Percentiles rank a stretch among this genome's conserved stretches.
Conservation (phyloP, 352 stramenopile species). For the Pythium coloratum region DNA sequence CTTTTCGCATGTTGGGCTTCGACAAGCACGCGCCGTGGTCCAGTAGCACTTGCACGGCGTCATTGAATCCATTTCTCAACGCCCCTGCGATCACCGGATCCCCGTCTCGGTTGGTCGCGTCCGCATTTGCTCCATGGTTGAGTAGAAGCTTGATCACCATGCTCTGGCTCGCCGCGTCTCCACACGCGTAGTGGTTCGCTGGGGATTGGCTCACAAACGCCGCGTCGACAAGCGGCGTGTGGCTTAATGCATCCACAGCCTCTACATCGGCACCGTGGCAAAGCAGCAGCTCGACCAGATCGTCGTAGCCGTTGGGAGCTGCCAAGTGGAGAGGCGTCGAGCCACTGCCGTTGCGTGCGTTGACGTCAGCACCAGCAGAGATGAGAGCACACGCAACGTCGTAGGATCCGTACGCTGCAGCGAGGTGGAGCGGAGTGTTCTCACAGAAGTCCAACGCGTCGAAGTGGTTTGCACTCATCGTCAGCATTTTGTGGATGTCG, state of each 20-base stretch:
- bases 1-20: conserved; percentile 9
- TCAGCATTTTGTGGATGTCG: conserved; percentile 17
- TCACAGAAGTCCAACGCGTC: conserved; percentile 29
- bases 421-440: conserved; percentile 43
- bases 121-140: conserved; percentile 20
- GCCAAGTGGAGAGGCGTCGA: conserved; percentile 41
- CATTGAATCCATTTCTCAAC: conserved; percentile 27
- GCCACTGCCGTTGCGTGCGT: conserved; percentile 27
- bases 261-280: conserved; percentile 32
- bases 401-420: conserved; percentile 34
- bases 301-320: conserved; percentile 32
- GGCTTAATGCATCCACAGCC: conserved; percentile 29
- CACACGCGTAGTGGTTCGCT: conserved; percentile 32
- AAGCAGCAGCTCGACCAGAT: conserved; percentile 31
- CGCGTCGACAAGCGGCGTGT: conserved; percentile 40
- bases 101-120: conserved; percentile 22
- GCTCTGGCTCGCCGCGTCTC: conserved; percentile 32
- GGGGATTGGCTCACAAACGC: conserved; percentile 37
- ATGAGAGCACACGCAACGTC: conserved; percentile 26
- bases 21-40: neutral
- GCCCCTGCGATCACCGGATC: conserved; percentile 29
- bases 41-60: conserved; percentile 15
- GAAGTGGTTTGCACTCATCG: conserved; percentile 17
- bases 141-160: conserved; percentile 33
- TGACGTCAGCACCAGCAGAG: conserved; percentile 27